Evolutionary conservation across 805 yeast species (phyloP).

Genomic region (Yamadazyma sp.): DNA sequence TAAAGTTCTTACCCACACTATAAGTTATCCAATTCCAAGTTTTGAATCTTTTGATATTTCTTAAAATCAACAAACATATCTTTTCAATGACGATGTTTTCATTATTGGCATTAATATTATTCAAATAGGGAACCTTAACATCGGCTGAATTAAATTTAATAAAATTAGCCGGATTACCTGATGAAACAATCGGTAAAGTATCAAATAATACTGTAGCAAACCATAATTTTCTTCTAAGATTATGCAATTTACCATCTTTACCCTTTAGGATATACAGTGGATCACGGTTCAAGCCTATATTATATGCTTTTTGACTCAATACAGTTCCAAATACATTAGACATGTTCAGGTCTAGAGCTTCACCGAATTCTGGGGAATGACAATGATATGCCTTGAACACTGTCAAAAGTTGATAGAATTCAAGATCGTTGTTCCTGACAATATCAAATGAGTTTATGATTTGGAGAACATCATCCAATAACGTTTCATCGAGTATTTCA

Average conservation of each 20-base stretch:
- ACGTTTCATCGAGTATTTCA: conserved; percentile 27
- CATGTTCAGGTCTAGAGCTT: conserved; percentile 54
- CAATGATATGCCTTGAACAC: conserved; percentile 48
- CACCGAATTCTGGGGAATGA: conserved; percentile 53
- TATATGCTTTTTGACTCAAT: conserved; percentile 61
- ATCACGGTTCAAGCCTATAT: conserved; percentile 66
- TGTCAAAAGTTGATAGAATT: conserved; percentile 51
- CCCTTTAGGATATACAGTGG: conserved; percentile 33
- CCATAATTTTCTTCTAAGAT: conserved; percentile 38
- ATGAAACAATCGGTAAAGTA: conserved; percentile 20
- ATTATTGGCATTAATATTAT: conserved; percentile 33
- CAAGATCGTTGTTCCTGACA: conserved; percentile 40
- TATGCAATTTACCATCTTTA: conserved; percentile 19
- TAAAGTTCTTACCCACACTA: conserved; percentile 1
- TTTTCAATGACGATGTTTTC: conserved; percentile 34
- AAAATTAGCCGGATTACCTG: conserved; percentile 32
- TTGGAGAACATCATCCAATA: conserved; percentile 26
- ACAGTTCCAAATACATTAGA: conserved; percentile 53
- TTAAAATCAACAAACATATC: not conserved
- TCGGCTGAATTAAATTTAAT: conserved; percentile 26
- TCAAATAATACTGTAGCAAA: conserved; percentile 25
- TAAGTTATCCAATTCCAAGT: not conserved
- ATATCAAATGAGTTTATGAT: conserved; percentile 35
- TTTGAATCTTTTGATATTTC: not conserved
- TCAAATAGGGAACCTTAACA: conserved; percentile 24